Base-by-base conservation (phyloP, 805 yeast genomes). In the Cyberlindnera petersonii region DNA sequence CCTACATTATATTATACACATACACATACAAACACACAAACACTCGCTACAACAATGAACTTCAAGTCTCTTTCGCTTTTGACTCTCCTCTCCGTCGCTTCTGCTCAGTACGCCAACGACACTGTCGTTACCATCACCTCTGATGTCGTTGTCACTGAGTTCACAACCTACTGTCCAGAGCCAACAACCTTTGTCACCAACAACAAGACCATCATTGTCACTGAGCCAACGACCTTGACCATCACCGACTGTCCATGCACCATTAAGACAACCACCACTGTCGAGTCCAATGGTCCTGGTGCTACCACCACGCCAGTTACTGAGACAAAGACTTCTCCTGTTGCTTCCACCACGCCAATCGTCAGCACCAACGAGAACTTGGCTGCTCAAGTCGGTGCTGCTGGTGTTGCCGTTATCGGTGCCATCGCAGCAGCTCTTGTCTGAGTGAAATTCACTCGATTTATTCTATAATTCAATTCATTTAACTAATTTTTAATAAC, bases 201-300 rank as follows among this genome's bases (percentile, higher is more conserved):
- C 74, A 72, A 72, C 71, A 61, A 61, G 61, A 82, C 91, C 59
- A 74, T 77, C 77, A 77, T 83, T 50, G 87, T 82, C 60, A 77
- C 89, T 46, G 80, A 64, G 56, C 79, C 91, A 46, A 82, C 91
- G 63, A 85, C 94, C 53, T 65, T 86, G 56, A 85, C 93, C 63
- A 74, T 85, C 76, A 82, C 94, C 57, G 82, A 86, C 73, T 79
- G 85, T 66, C 89, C 89, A 61, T 86, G 95, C 73, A 83, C 91
- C 59, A 57, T 78, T 58, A 72, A 78, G 29, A 48, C 51, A 28
- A 42, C 61, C 10, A 22, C 40, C 41, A 40, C 27, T 20, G 5
- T 26, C 13, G 4, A 22, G 11, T 15, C 31, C 16, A 8, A 18
- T 28, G 24, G 11, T 10, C 21, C 19, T 29, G 32, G 6, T 17